Conservation (phyloP, 768 basidiomycete genomes). For the Lactifluus hygrophoroides region DNA sequence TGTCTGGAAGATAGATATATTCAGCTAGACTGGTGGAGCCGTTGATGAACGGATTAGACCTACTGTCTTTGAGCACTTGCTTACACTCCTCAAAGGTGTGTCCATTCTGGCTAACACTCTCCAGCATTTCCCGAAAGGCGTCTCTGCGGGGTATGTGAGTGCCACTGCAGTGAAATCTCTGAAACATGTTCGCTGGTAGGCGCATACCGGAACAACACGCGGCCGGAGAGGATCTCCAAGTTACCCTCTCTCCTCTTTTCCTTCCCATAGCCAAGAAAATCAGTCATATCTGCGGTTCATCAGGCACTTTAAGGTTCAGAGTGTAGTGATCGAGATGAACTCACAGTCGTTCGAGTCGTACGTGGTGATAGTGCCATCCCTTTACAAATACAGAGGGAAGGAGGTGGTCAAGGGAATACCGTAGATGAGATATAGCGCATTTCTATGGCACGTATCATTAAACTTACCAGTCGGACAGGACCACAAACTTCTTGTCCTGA, state of each 20-base stretch:
- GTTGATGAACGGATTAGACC: slow-evolving; percentile 22
- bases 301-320: background rate
- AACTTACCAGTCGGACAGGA: slow-evolving; percentile 83
- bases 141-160: slow-evolving; percentile 43
- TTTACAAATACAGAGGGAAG: slow-evolving; percentile 25
- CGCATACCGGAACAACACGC: slow-evolving; percentile 56
- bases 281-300: slow-evolving; percentile 62
- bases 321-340: slow-evolving; percentile 21
- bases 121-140: slow-evolving; percentile 79
- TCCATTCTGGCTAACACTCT: slow-evolving; percentile 64
- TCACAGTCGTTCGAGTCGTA: slow-evolving; percentile 89
- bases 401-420: background rate
- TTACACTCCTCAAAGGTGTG: slow-evolving; percentile 85
- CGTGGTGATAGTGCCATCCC: slow-evolving; percentile 92
- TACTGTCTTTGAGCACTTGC: slow-evolving; percentile 62
- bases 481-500: slow-evolving; percentile 73
- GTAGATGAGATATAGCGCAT: background rate
- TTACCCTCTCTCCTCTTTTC: slow-evolving; percentile 68
- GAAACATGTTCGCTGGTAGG: background rate
- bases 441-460: background rate
- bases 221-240: slow-evolving; percentile 57
- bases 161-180: background rate
- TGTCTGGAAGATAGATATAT: slow-evolving; percentile 50
- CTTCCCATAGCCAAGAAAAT: slow-evolving; percentile 80
- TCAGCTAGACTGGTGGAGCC: background rate